These are phyloP conservation scores for Saxophila tyrrhenica DNA, from an alignment of 495 filamentous ascomycete species.

Conservation along the genomic window DNA sequence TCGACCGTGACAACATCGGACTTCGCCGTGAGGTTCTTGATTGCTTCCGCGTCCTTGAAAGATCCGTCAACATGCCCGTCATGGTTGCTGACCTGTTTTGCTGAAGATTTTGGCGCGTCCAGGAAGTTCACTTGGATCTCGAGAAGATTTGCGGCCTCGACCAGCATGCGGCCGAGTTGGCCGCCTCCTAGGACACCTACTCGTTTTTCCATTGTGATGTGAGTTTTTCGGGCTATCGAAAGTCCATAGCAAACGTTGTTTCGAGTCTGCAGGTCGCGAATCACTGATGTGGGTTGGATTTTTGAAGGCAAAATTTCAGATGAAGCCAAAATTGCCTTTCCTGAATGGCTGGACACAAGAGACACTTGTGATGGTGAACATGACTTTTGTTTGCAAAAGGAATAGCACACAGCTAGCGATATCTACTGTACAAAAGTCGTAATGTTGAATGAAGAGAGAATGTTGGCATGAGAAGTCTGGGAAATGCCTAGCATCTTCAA, in stretches of 20 bases:
- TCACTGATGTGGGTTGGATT: too few species aligned
- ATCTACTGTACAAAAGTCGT: too few species aligned
- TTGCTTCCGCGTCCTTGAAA: constrained; percentile 66
- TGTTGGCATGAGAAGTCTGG: too few species aligned
- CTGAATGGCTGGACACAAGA: too few species aligned
- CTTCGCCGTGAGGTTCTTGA: constrained; percentile 61
- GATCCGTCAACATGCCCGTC: constrained; percentile 68
- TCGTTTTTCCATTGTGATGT: constrained; percentile 11
- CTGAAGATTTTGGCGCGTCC: constrained; percentile 67
- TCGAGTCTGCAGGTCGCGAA: background rate
- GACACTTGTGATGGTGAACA: too few species aligned
- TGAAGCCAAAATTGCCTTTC: too few species aligned
- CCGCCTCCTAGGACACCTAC: constrained; percentile 65
- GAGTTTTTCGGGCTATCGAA: background rate
- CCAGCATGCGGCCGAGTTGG: constrained; percentile 88
- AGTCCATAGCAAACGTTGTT: background rate
- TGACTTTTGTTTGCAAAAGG: too few species aligned
- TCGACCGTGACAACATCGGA: constrained; percentile 91
- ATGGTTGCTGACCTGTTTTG: constrained; percentile 80
- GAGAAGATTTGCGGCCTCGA: constrained; percentile 76
- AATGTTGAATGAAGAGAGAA: too few species aligned
- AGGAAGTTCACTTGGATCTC: constrained; percentile 73
- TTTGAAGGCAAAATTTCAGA: too few species aligned
- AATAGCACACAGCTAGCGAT: too few species aligned
- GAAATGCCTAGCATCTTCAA: too few species aligned